Base-by-base conservation (phyloP, 2,329 filamentous ascomycete genomes). In the Immersiporthe knoxdaviesiana region DNA sequence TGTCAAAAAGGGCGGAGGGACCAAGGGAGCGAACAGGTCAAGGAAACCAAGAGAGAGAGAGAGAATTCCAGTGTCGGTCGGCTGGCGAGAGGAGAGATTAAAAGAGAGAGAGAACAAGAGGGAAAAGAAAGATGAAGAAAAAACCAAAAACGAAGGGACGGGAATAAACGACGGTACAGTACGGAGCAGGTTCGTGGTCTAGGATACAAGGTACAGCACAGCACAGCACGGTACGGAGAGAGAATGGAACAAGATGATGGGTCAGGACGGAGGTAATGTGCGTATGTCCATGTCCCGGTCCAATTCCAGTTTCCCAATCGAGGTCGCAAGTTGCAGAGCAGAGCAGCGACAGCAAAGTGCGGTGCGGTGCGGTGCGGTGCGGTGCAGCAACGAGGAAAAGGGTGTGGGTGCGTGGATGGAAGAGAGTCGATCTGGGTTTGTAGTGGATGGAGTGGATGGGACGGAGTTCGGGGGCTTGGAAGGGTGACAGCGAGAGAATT, bases 1-100 rank as follows among this genome's bases (percentile, higher is more conserved):
- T 11, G 27, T 50, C 61, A 47, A 63, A 47, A 50, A 65, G 64
- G 54, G 52, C 64, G 24, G 50, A n/a, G n/a, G 54, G 39, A 58
- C 24, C 27, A 66, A 66, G 64, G 64, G 64, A 66, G 64, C n/a
- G 64, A 50, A 37, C 6, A 39, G n/a, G 54, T 59, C 27, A 44
- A 21, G 54, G 39, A 39, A 32, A 30, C 41, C 6, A 44, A 44
- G 41, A 24, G 8, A 61, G 21, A 54, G 24, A 27, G 16, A n/a
- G 44, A 47, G 39, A 65, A 65, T 47, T 32, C 63, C 65, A 35
- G 65, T 67, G 41, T 62, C 44, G 58, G 58, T 67, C 65, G 47
- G 30, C 18, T 59, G 39, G 60, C 60, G 37, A 3, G 52, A 18
- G 21, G 21, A 6, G 2, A 21, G 11, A 8, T 47, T 47, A n/a